Base-by-base conservation (phyloP, 257 asterid genomes). In the Euphrasia confusa region DNA sequence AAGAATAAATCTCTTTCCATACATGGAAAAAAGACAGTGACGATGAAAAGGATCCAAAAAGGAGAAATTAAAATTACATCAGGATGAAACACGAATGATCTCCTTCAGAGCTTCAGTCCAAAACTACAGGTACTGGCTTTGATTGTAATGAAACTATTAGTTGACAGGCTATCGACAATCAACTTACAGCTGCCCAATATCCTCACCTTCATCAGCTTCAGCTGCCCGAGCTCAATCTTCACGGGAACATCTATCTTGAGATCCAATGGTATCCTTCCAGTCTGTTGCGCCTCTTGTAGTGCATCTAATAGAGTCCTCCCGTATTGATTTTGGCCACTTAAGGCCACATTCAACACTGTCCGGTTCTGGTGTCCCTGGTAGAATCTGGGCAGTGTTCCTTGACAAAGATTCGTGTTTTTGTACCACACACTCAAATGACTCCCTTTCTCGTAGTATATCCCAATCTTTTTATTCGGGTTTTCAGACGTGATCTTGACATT, bases 401-500 rank as follows among this genome's bases (percentile, higher is more conserved):
- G 85, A 64, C 97, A 87, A 44, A 87, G 89, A 12, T 80, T 74
- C 3, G 85, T 88, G 67, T 56, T 78, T 64, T 71, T 79, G 83
- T 91, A 86, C 98, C 98, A 90, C 4, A 85, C 91, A 21, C 85
- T 88, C 76, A 91, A 54, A 57, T 62, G 85, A 70, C 96, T 88
- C 49, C 98, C 98, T 66, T 72, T 78, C 76, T 88, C 90, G 11
- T 88, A 91, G 80, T 88, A 82, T n/a, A 91, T 86, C 4, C 98
- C 96, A 24, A 91, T 88, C 77, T 82, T 88, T 57, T 85, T 77
- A 72, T 91, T 91, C 1, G 95, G 96, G 71, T 88, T 91, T 2
- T 68, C 76, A 1, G 96, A 80, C 4, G 85, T 88, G 83, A 91
- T 78, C 81, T 80, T 78, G 50, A 85, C 87, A 61, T 82, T 74